Evolutionary conservation across 2,329 filamentous ascomycete genomes (phyloP).

Genomic region (Ophiostoma fasciatum): DNA sequence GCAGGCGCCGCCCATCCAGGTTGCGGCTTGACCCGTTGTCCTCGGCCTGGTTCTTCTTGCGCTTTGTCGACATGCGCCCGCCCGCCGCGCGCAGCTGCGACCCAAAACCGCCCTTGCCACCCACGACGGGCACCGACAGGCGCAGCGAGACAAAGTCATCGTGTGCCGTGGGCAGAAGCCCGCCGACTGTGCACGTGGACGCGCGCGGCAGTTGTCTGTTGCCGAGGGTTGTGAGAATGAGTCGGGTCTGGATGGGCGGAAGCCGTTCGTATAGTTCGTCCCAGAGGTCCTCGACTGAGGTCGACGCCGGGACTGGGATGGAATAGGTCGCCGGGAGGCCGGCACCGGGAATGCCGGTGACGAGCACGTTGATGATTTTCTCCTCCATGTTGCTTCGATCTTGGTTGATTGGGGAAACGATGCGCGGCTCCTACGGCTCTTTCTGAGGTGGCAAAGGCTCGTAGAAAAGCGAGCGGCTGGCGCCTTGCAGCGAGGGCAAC

Average conservation of each 20-base stretch:
- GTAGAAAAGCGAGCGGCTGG: too few species aligned
- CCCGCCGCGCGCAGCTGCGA: slow-evolving; percentile 93
- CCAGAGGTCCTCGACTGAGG: slow-evolving; percentile 53
- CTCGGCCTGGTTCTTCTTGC: slow-evolving; percentile 72
- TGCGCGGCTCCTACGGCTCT: too few species aligned
- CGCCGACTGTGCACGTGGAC: slow-evolving; percentile 41
- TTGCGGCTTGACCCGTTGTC: slow-evolving; percentile 87
- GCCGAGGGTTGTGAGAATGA: slow-evolving; percentile 69
- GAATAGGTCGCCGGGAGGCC: slow-evolving; percentile 70
- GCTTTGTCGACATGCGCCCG: slow-evolving; percentile 90
- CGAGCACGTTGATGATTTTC: slow-evolving; percentile 53
- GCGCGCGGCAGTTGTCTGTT: slow-evolving; percentile 52
- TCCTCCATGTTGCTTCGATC: slow-evolving; percentile 3
- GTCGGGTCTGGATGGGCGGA: slow-evolving; percentile 40
- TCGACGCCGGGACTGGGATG: slow-evolving; percentile 52
- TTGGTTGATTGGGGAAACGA: background rate
- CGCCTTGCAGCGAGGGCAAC: too few species aligned
- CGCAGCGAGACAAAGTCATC: slow-evolving; percentile 71
- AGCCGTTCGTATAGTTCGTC: slow-evolving; percentile 45
- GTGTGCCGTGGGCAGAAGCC: slow-evolving; percentile 38
- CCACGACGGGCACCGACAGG: slow-evolving; percentile 62
- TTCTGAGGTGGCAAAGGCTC: too few species aligned
- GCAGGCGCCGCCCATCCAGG: slow-evolving; percentile 73
- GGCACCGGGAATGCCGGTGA: slow-evolving; percentile 73
- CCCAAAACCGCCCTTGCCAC: slow-evolving; percentile 95